Base-by-base conservation (phyloP, 208 protist genomes). In the Leishmania turanica region DNA sequence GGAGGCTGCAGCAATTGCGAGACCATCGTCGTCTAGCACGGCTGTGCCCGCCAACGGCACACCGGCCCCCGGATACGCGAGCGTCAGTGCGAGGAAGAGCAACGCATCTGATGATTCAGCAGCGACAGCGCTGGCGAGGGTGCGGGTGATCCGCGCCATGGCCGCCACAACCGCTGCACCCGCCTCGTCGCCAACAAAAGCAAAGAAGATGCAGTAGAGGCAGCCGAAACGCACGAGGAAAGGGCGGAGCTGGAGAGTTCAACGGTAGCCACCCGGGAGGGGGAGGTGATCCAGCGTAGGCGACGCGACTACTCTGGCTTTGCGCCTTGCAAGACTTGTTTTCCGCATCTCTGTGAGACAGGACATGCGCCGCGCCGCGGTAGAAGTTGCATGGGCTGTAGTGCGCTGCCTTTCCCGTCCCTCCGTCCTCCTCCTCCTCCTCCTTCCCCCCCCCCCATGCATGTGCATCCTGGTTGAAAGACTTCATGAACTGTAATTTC, bases 181-280 rank as follows among this genome's bases (percentile, higher is more conserved):
- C 42, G 47, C 42, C 47, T 51, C 49, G 47, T 31, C 72, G 11
- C 19, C 53, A 9, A n/a, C 6, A 31, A 42, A 62, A 62, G 42
- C 34, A 11, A 76, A 76, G 72, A 76, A 76, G 72, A 27, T 19
- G 51, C 72, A 76, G 53, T 58, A 76, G 34, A 45, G 31, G 42
- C 45, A 8, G 8, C 69, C 11, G 13, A 54, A 19, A 19, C 42
- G 27, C 17, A 51, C 27, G 45, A 73, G n/a, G 69, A 45, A 13
- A 42, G 27, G 9, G 69, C 24, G 66, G 24, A 19, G 47, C 47
- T 1, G 40, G 11, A 1, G 45, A 73, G 69, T 37, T 7, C 15
- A 7, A 34, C 17, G 40, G n/a, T 73, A 27, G 45, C 42, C 17
- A 73, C 37, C 3, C 13, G 9, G 1, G 45, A 17, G 3, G 11